A percentile compares a stretch with the other conserved stretches of the same genome.
phyloP scores from a whole-genome alignment of 805 yeast genomes.

The Debaryomyces tyrocola region DNA sequence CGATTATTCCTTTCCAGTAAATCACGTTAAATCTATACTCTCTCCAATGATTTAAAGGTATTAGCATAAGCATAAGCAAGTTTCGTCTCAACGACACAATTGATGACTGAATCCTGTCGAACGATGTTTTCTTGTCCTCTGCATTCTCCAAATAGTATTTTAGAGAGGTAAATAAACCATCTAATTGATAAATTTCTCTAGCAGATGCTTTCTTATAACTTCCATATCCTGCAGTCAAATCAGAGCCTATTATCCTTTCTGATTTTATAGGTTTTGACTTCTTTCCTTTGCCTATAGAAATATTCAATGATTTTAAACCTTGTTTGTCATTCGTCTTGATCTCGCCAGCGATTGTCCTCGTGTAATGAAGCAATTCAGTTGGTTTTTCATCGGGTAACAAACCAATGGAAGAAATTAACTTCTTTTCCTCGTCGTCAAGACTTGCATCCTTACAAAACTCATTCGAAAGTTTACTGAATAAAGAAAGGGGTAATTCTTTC shows the following conservation, averaged over 20 bases:
- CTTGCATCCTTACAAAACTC: neutral
- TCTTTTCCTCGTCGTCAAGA: neutral
- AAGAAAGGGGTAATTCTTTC: neutral
- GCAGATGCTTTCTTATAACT: slow-evolving; percentile 8
- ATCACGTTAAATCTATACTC: slow-evolving; percentile 15
- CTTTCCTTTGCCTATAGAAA: slow-evolving; percentile 6
- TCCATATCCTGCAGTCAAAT: slow-evolving; percentile 17
- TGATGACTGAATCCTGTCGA: slow-evolving; percentile 2
- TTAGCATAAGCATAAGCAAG: slow-evolving; percentile 15
- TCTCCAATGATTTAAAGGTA: slow-evolving; percentile 16
- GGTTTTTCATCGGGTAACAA: slow-evolving; percentile 2
- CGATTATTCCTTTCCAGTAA: slow-evolving; percentile 15
- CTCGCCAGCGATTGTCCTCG: slow-evolving; percentile 58
- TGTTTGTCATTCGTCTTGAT: slow-evolving; percentile 10
- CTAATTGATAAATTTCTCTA: slow-evolving; percentile 14
- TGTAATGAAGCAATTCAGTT: slow-evolving; percentile 39
- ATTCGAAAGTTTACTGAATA: neutral
- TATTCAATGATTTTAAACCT: slow-evolving; percentile 7
- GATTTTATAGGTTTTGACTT: neutral
- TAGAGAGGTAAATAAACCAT: slow-evolving; percentile 13
- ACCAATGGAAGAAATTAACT: neutral
- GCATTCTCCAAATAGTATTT: slow-evolving; percentile 7
- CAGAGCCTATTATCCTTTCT: slow-evolving; percentile 15
- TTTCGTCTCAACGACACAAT: slow-evolving; percentile 18
- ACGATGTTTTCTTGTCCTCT: slow-evolving; percentile 1